Conservation (phyloP, 2,329 filamentous ascomycete genomes). For the Emericellopsis atlantica region DNA sequence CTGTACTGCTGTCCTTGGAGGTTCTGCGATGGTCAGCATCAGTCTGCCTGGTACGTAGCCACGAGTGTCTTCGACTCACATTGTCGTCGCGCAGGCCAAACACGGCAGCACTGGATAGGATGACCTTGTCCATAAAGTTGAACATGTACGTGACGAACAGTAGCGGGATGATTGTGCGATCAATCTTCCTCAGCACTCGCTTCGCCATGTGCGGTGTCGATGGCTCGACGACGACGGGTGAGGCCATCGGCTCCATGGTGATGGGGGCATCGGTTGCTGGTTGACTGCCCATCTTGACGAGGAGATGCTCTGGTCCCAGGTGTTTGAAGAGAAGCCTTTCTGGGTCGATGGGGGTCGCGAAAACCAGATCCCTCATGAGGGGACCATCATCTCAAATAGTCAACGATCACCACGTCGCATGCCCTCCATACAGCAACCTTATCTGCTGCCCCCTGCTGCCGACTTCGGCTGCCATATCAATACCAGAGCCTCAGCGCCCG, state of each 20-base stretch:
- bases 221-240: background rate
- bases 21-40: slow-evolving; percentile 2
- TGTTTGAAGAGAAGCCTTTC: too few relatives aligned
- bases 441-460: background rate
- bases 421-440: background rate
- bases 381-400: too few relatives aligned
- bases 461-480: background rate
- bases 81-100: slow-evolving; percentile 40
- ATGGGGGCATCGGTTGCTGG: background rate
- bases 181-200: slow-evolving; percentile 40
- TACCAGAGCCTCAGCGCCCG: background rate
- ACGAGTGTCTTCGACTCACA: slow-evolving; percentile 7
- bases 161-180: slow-evolving; percentile 39
- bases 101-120: slow-evolving; percentile 40
- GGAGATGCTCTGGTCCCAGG: background rate
- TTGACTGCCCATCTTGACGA: background rate
- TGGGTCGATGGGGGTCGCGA: too few relatives aligned
- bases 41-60: background rate
- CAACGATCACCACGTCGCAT: background rate
- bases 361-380: too few relatives aligned
- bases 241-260: background rate
- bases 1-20: slow-evolving; percentile 38
- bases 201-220: slow-evolving; percentile 9
- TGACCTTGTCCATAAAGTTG: slow-evolving; percentile 51
- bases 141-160: slow-evolving; percentile 45